A percentile compares a stretch with the other conserved stretches of the same genome.
These are phyloP conservation scores for Xylaria sp. DNA, from an alignment of 2,329 filamentous ascomycete species.

Conservation along the genomic window DNA sequence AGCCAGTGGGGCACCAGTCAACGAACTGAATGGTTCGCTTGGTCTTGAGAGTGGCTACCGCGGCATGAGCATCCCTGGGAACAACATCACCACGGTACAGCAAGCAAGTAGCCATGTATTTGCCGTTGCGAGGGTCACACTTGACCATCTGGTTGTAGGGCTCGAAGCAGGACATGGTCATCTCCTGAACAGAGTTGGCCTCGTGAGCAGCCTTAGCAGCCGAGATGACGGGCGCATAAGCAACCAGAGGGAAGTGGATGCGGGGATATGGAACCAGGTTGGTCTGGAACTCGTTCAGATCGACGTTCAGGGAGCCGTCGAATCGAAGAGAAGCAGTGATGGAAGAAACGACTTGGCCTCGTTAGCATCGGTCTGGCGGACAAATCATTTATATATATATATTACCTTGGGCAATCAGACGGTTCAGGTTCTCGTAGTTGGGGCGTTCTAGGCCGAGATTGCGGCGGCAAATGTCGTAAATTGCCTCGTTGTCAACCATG, in stretches of 20 bases:
- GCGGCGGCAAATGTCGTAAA: constrained; percentile 98
- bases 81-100: constrained; percentile 99
- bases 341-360: constrained; percentile 84
- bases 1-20: constrained; percentile 99
- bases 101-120: constrained; percentile 99
- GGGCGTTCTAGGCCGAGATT: constrained; percentile 97
- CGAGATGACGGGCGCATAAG: constrained; percentile 93
- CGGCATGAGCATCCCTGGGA: constrained; percentile 91
- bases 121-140: constrained; percentile 97
- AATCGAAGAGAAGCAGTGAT: constrained; percentile 99
- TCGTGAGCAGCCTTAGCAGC: constrained; percentile 96
- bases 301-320: constrained; percentile 98
- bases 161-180: constrained; percentile 99
- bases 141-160: constrained; percentile 99
- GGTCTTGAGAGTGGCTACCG: constrained; percentile 96
- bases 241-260: constrained; percentile 99
- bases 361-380: constrained; percentile 39
- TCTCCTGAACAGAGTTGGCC: constrained; percentile 97
- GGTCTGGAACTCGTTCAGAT: constrained; percentile 99
- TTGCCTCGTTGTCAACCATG: constrained; percentile 99
- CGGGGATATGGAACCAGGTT: constrained; percentile 98
- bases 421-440: constrained; percentile 99
- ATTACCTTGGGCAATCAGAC: constrained; percentile 92
- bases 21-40: constrained; percentile 99
- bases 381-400: constrained; percentile 39